Evolutionary conservation across 2,329 filamentous ascomycete species (phyloP), one percentile per base, ranked within the genome.

Genomic region (Aspergillus brunneoviolaceus): DNA sequence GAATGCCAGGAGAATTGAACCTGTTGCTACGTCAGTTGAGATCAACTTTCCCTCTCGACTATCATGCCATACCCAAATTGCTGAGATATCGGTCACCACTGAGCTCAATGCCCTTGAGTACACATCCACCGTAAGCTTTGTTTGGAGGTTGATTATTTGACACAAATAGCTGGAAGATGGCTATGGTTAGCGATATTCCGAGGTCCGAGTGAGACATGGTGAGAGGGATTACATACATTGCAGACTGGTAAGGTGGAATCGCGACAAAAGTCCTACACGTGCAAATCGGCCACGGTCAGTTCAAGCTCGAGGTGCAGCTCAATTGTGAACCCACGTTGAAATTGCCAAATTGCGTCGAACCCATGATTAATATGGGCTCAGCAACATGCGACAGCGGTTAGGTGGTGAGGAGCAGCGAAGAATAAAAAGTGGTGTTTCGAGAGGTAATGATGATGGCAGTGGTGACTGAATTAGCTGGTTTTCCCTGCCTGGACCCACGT

Each of bases 1-100:
- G 63, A 83, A 91, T 63, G 86, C 89, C 47, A 98, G 76, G 50
- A 99, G 67, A 73, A 99, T 96, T 7, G 93, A 96, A n/a, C 95
- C 89, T 92, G 67, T 55, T 42, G 27, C 11, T 23, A 10, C 16
- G 61, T 72, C 58, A 71, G 64, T 19, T 54, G 10, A 48, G 12
- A 21, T 27, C 25, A 2, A 23, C 27, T 29, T 23, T 23, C 33
- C 12, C 23, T n/a, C 9, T 45, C 16, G 4, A 25, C 27, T 33
- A 57, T 23, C 55, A 55, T 58, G 33, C 80, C 86, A 69, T 77
- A 91, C 90, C 95, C 66, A 99, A 75, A 73, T 99, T 99, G 39
- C 88, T 90, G 45, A 99, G 79, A 69, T 89, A 79, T 64, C 84
- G 81, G 57, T 80, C 85, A 68, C 82, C 81, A 66, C 86, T 86